A percentile compares a stretch with the other conserved stretches of the same genome.
These are phyloP conservation scores for Globisporangium radiosum DNA, from an alignment of 352 stramenopile species.

Conservation along the genomic window DNA sequence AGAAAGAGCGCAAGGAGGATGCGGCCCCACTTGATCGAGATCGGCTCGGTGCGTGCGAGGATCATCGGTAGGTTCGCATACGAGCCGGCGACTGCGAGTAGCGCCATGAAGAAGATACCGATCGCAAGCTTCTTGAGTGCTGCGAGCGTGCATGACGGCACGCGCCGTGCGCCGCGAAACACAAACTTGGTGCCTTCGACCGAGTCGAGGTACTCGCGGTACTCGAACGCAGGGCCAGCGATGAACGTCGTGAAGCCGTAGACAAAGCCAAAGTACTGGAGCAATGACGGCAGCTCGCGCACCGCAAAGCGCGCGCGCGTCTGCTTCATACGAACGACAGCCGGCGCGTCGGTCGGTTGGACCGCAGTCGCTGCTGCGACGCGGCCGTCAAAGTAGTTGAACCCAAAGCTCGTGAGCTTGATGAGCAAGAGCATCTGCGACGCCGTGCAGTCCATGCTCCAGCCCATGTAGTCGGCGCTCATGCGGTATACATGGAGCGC, in stretches of 20 bases:
- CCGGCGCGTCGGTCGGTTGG: conserved; percentile 20
- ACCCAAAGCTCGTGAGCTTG: conserved; percentile 96
- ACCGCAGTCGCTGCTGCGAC: conserved; percentile 21
- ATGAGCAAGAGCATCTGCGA: conserved; percentile 94
- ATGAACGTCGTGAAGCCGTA: conserved; percentile 96
- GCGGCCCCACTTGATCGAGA: conserved; percentile 67
- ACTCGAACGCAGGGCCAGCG: conserved; percentile 93
- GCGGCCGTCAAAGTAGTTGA: conserved; percentile 94
- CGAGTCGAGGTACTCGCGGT: conserved; percentile 87
- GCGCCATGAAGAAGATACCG: conserved; percentile 45
- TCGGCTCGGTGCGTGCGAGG: conserved; percentile 47
- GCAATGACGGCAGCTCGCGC: conserved; percentile 71
- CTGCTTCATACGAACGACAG: conserved; percentile 22
- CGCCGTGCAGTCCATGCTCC: conserved; percentile 80
- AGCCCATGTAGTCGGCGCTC: conserved; percentile 94
- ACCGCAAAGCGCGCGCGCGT: conserved; percentile 49
- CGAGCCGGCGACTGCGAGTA: conserved; percentile 36
- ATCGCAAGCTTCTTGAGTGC: conserved; percentile 48
- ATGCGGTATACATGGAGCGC: conserved; percentile 93
- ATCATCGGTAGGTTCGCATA: conserved; percentile 30
- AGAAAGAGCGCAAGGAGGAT: conserved; percentile 87
- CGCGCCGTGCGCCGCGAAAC: conserved; percentile 23
- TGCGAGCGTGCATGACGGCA: conserved; percentile 24
- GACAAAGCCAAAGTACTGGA: conserved; percentile 96
- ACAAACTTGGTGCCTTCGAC: conserved; percentile 48